Percentiles rank a stretch among this genome's conserved stretches.
phyloP scores from a whole-genome alignment of 2,329 filamentous ascomycete genomes.

The Ceratocystis alfenasii region DNA sequence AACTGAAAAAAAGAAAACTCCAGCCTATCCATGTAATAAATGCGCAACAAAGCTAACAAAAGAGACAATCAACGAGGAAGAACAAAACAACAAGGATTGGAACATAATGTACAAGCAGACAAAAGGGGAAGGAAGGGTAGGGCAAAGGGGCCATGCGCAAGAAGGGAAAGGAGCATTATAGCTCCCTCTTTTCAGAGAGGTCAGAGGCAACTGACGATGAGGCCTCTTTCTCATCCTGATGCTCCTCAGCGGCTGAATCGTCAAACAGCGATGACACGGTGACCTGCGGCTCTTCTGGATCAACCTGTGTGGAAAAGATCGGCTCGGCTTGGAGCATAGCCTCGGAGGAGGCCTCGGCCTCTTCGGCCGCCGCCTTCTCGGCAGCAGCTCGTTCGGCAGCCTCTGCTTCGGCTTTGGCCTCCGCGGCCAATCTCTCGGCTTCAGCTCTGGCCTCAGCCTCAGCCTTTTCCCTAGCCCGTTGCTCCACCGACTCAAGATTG shows the following conservation, averaged over 20 bases:
- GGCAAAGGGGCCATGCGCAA: not conserved
- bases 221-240: constrained; percentile 26
- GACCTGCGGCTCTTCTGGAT: constrained; percentile 14
- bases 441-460: constrained; percentile 26
- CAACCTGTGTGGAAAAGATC: constrained; percentile 25
- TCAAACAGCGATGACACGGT: constrained; percentile 23
- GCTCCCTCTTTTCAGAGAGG: constrained; percentile 11
- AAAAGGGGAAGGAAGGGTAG: not conserved
- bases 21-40: not conserved
- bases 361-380: not conserved
- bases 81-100: not conserved
- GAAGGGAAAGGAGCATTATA: not conserved
- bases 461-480: constrained; percentile 39
- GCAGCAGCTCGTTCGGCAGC: not conserved
- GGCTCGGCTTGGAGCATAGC: no score
- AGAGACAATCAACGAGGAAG: not conserved
- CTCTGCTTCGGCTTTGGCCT: constrained; percentile 18
- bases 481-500: constrained; percentile 51
- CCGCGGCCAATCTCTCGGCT: constrained; percentile 17
- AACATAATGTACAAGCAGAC: not conserved
- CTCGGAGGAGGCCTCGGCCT: not conserved
- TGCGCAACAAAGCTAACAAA: not conserved
- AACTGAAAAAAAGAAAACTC: not conserved
- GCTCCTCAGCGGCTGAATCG: constrained; percentile 23
- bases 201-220: constrained; percentile 24